phyloP scores from a whole-genome alignment of 495 filamentous ascomycete species.

The Poronia punctata region DNA sequence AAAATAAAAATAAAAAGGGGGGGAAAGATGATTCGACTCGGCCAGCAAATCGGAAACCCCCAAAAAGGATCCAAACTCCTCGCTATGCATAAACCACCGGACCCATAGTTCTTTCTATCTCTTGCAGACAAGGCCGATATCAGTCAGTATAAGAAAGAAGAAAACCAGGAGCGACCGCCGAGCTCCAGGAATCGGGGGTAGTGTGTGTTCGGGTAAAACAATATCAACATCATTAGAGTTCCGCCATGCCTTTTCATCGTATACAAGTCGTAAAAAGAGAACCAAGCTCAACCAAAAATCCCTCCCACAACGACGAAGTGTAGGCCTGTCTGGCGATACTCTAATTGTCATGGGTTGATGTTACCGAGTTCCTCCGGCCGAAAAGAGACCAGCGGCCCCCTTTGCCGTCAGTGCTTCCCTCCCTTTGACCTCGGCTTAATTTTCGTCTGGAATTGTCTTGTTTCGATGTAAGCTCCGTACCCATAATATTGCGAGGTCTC shows the following conservation, averaged over 20 bases:
- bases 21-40: not conserved
- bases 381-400: slow-evolving; percentile 10
- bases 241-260: too few species aligned
- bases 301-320: not conserved
- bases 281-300: not conserved
- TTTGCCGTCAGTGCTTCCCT: not conserved
- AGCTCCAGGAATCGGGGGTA: not conserved
- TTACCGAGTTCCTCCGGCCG: slow-evolving; percentile 6
- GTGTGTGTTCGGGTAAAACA: not conserved
- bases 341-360: too few species aligned
- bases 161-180: not conserved
- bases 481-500: not conserved
- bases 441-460: not conserved
- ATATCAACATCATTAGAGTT: too few species aligned
- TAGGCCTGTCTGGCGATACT: too few species aligned
- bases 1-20: not conserved
- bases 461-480: not conserved
- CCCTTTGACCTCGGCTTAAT: slow-evolving; percentile 7
- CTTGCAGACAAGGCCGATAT: not conserved
- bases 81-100: too few species aligned
- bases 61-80: too few species aligned
- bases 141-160: not conserved
- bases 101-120: not conserved
- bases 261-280: not conserved
- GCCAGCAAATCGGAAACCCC: too few species aligned